Base-by-base conservation (phyloP, 2,329 filamentous ascomycete species). In the Colletotrichum echinochloae region DNA sequence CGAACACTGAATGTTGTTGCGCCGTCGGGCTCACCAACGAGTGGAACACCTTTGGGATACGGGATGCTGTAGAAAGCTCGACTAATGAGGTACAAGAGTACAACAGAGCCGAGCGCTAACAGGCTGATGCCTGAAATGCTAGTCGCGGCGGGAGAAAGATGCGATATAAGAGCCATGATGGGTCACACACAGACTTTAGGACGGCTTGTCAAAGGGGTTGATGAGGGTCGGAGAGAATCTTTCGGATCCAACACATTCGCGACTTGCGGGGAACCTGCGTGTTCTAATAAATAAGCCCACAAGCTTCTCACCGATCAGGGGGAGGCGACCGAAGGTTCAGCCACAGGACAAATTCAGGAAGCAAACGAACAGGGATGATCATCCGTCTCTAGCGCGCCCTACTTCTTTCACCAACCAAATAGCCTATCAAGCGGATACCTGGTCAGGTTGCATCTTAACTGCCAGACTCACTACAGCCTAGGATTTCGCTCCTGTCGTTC, bases 1-100 rank as follows among this genome's bases (percentile, higher is more conserved):
- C 74, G 74, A 16, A 79, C 41, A 57, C 79, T 80, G 60, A 81
- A 80, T 52, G 57, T 52, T 4, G 57, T 70, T 9, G 67, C 67
- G 5, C 67, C 67, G 26, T 67, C 44, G 0, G 73, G 74, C 39
- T 80, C 78, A 37, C 77, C 70, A 9, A 79, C 65, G 9, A 78
- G 72, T 0, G 75, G 69, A 3, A 80, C 71, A 8, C 66, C 73
- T 0, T 69, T 57, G n/a, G 78, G 77, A 46, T 78, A 78, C 8
- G 76, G 74, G 23, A 75, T 48, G 20, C 46, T 68, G 51, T 63
- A 51, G 44, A 74, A 65, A 14, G 72, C 49, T 11, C 68, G 72
- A 56, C 77, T 74, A 14, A 74, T 64, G 23, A 78, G 23, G 55
- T 65, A 73, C n/a, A 67, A 20, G 7, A 70, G 37, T 2, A 78